Evolutionary conservation across 352 stramenopile genomes (phyloP), one percentile per base, ranked within the genome.

Genomic region (Globisporangium okanoganense): DNA sequence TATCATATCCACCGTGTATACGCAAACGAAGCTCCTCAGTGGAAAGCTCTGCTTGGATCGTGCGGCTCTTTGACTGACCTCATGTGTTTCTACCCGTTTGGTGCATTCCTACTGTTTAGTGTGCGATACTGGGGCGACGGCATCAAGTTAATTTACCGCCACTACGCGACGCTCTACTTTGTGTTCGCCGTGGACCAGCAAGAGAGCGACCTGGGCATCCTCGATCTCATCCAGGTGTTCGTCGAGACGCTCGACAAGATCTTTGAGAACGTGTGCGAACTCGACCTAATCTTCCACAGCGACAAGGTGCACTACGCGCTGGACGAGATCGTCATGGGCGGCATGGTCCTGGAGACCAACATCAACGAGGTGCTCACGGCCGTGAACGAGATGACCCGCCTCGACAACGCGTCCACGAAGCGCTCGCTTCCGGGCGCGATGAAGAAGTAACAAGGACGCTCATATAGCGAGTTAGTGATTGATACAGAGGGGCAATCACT

Each of bases 271-370:
- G 97, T 99, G 20, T 99, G 97, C 79, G 97, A 99, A 79, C 82
- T 99, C 49, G 97, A 99, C 69, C 82, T 99, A 36, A 99, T 99
- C 71, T 99, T 99, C 81, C 96, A 99, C 81, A 98, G 92, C 47
- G 97, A 99, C 88, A 97, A 97, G 65, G 80, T 97, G 25, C 91
- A 98, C 66, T 98, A 97, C 69, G 92, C 98, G 47, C 79, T 99
- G 56, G 97, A 99, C 81, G 97, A 99, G 79, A 99, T 99, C 68
- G 97, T 99, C 44, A 99, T 99, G 97, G 97, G 94, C 14, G 97
- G 97, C 31, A 99, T 99, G 97, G 97, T 99, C 48, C 82, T 99
- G 29, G 97, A 99, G 76, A 99, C 97, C 33, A 99, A 99, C 86
- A 99, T 99, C 75, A 97, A 97, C 70, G 78, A 96, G 50, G 97